Evolutionary conservation across 176 grass and related monocot species (phyloP).

Genomic region (Oryza meridionalis): DNA sequence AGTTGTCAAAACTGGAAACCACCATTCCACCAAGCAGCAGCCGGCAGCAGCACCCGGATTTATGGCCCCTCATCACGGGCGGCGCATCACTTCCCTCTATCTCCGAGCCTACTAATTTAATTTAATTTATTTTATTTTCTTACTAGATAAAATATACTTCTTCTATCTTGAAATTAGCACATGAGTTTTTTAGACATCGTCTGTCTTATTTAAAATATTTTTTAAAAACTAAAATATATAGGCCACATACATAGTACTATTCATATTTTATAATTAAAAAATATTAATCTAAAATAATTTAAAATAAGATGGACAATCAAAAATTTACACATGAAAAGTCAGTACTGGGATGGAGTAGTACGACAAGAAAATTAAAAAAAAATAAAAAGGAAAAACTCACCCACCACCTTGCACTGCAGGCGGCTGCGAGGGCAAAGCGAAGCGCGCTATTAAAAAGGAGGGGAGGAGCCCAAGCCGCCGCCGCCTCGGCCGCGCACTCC

Average conservation of each 20-base stretch:
- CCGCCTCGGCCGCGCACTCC: slow-evolving; percentile 35
- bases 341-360: too few species aligned
- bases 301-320: too few species aligned
- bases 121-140: neutral
- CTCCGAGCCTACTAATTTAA: neutral
- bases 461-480: slow-evolving; percentile 18
- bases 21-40: neutral
- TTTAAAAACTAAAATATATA: too few species aligned
- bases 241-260: too few species aligned
- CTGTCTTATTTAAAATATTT: too few species aligned
- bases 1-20: slow-evolving; percentile 33
- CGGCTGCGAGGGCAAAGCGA: neutral
- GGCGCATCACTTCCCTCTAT: neutral
- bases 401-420: neutral
- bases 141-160: neutral
- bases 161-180: too few species aligned
- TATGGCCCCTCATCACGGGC: neutral
- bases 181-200: too few species aligned
- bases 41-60: slow-evolving; percentile 32
- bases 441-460: slow-evolving; percentile 46
- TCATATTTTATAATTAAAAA: too few species aligned
- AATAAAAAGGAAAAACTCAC: too few species aligned
- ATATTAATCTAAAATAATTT: too few species aligned
- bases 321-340: too few species aligned
- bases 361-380: too few species aligned